phyloP scores from a whole-genome alignment of 2,329 filamentous ascomycete species.

The Microdochium trichocladiopsis region DNA sequence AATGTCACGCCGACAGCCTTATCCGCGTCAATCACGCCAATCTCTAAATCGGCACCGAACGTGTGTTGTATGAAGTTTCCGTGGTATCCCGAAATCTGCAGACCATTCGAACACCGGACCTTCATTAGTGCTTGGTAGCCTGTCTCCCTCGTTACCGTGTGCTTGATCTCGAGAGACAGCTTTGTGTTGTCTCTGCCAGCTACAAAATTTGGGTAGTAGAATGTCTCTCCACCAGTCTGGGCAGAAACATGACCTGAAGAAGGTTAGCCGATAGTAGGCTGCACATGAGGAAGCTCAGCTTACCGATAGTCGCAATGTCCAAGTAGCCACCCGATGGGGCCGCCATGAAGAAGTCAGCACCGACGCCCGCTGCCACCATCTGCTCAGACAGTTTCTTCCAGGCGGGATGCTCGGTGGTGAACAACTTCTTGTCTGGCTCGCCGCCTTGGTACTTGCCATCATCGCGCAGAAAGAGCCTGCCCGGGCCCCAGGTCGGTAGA shows the following conservation, averaged over 20 bases:
- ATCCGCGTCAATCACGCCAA: slow-evolving; percentile 87
- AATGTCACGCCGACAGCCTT: slow-evolving; percentile 91
- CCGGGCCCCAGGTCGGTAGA: slow-evolving; percentile 89
- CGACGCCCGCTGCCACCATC: slow-evolving; percentile 80
- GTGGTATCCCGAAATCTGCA: slow-evolving; percentile 90
- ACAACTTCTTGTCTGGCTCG: slow-evolving; percentile 86
- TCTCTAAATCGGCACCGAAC: slow-evolving; percentile 89
- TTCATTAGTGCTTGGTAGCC: slow-evolving; percentile 97
- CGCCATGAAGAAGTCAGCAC: slow-evolving; percentile 90
- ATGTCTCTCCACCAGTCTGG: slow-evolving; percentile 88
- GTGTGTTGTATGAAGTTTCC: slow-evolving; percentile 96
- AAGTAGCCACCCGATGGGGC: slow-evolving; percentile 86
- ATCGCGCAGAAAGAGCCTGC: slow-evolving; percentile 77
- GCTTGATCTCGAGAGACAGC: slow-evolving; percentile 76
- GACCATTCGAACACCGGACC: slow-evolving; percentile 91
- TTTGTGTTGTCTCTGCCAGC: slow-evolving; percentile 78
- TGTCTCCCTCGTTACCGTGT: slow-evolving; percentile 81
- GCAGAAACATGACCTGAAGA: slow-evolving; percentile 68
- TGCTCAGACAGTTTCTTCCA: slow-evolving; percentile 84
- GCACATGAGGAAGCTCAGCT: slow-evolving; percentile 16
- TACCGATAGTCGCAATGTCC: slow-evolving; percentile 86
- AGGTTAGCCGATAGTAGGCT: slow-evolving; percentile 7
- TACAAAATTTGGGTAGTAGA: slow-evolving; percentile 96
- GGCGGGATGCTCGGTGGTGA: slow-evolving; percentile 80
- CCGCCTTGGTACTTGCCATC: slow-evolving; percentile 80